These are phyloP conservation scores for Gastrodia elata DNA, from an alignment of 106 monocot species.

Conservation along the genomic window DNA sequence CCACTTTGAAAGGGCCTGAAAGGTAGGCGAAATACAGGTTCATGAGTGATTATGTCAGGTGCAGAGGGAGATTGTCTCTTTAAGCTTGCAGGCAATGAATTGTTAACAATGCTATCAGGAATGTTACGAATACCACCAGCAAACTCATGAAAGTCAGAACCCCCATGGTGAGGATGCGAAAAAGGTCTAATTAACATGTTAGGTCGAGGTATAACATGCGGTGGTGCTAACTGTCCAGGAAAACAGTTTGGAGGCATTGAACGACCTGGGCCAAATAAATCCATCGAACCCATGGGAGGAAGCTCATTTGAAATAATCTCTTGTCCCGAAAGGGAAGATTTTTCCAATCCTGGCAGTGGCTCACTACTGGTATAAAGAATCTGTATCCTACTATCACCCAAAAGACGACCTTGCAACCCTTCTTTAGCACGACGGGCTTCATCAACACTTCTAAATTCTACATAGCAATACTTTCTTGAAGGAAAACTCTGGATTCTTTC, in stretches of 20 bases:
- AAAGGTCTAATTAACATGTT: constrained; percentile 22
- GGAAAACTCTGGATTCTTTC: constrained; percentile 65
- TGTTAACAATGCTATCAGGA: constrained; percentile 14
- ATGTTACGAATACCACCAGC: constrained; percentile 9
- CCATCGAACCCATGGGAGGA: constrained; percentile 30
- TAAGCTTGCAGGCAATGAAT: constrained; percentile 19
- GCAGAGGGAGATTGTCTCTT: constrained; percentile 31
- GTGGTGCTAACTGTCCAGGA: constrained; percentile 27
- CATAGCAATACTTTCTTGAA: constrained; percentile 52
- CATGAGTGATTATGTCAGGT: not conserved
- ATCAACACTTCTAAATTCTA: constrained; percentile 82
- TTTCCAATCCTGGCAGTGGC: constrained; percentile 17
- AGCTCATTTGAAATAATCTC: constrained; percentile 45
- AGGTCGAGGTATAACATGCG: constrained; percentile 19
- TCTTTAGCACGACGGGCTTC: constrained; percentile 94
- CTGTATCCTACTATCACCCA: constrained; percentile 83
- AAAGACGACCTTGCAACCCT: constrained; percentile 84
- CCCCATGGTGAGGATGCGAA: constrained; percentile 21
- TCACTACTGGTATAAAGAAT: constrained; percentile 66
- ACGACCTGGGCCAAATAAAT: constrained; percentile 23
- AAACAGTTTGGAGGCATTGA: constrained; percentile 23
- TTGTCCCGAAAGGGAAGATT: not conserved
- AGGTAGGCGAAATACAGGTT: constrained; percentile 11
- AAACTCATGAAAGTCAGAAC: constrained; percentile 27
- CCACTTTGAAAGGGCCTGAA: constrained; percentile 14